A percentile compares a stretch with the other conserved stretches of the same genome.
Evolutionary conservation across 768 basidiomycete genomes (phyloP).

Genomic region (Boletales sp.): DNA sequence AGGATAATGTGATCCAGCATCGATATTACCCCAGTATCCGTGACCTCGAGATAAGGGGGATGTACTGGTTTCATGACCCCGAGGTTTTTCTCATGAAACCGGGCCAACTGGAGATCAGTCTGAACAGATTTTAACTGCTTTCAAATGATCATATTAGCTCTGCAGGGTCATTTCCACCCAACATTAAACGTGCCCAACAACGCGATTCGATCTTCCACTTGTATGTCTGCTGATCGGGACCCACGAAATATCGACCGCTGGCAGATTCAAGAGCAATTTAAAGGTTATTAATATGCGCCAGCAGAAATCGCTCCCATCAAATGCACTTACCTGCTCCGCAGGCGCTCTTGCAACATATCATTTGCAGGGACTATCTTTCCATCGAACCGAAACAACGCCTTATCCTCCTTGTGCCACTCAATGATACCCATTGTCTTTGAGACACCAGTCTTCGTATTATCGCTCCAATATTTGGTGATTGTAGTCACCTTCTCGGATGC

Average conservation of each 20-base stretch:
- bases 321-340: not conserved
- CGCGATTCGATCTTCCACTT: conserved; percentile 21
- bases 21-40: not conserved
- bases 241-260: conserved; percentile 25
- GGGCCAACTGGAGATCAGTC: not conserved
- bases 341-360: not conserved
- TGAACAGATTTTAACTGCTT: not conserved
- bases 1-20: conserved; percentile 13
- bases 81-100: not conserved
- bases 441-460: not conserved
- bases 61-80: not conserved
- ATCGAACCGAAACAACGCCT: conserved; percentile 1
- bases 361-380: not conserved
- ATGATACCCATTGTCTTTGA: conserved; percentile 5
- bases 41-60: conserved; percentile 11
- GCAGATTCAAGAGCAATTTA: not conserved
- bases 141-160: not conserved
- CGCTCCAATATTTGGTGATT: conserved; percentile 1
- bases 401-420: conserved; percentile 2
- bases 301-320: too few relatives aligned
- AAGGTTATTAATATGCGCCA: too few relatives aligned
- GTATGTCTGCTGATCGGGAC: conserved; percentile 24
- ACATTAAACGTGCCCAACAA: conserved; percentile 12
- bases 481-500: not conserved
- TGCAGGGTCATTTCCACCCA: too few relatives aligned